phyloP scores from a whole-genome alignment of 768 basidiomycete genomes.

The Sutorius australiensis region DNA sequence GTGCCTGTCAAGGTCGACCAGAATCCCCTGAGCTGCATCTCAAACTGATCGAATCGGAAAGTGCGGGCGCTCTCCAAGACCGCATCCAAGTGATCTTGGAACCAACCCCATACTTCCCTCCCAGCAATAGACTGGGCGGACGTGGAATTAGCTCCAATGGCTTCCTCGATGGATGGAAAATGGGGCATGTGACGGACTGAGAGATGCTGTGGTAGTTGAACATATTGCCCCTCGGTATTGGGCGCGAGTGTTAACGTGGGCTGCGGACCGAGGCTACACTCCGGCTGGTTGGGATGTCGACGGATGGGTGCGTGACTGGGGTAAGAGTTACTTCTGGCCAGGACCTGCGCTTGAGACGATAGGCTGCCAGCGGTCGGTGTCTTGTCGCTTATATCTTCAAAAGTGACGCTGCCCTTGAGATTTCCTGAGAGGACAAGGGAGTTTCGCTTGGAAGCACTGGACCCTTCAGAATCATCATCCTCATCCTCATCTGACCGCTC shows the following conservation, averaged over 20 bases:
- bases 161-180: slow-evolving; percentile 86
- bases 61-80: slow-evolving; percentile 72
- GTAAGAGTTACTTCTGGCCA: slow-evolving; percentile 53
- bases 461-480: slow-evolving; percentile 80
- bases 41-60: slow-evolving; percentile 86
- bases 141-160: slow-evolving; percentile 69
- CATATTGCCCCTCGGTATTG: slow-evolving; percentile 43
- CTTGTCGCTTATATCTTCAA: slow-evolving; percentile 74
- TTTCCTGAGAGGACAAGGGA: slow-evolving; percentile 66
- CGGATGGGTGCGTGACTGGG: slow-evolving; percentile 75
- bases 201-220: slow-evolving; percentile 44
- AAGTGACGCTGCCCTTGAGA: slow-evolving; percentile 51
- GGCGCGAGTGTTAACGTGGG: slow-evolving; percentile 55
- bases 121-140: slow-evolving; percentile 75
- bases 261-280: slow-evolving; percentile 49
- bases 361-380: slow-evolving; percentile 79
- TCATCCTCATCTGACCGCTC: slow-evolving; percentile 82
- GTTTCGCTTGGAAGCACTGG: slow-evolving; percentile 71
- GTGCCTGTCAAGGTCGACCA: slow-evolving; percentile 72
- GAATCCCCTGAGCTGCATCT: slow-evolving; percentile 80
- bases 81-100: slow-evolving; percentile 85
- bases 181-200: slow-evolving; percentile 76
- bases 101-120: slow-evolving; percentile 88
- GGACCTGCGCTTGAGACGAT: slow-evolving; percentile 71
- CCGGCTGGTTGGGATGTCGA: slow-evolving; percentile 58